A percentile compares a stretch with the other conserved stretches of the same genome.
phyloP scores from a whole-genome alignment of 2,329 filamentous ascomycete species.

The Clonostachys rosea region DNA sequence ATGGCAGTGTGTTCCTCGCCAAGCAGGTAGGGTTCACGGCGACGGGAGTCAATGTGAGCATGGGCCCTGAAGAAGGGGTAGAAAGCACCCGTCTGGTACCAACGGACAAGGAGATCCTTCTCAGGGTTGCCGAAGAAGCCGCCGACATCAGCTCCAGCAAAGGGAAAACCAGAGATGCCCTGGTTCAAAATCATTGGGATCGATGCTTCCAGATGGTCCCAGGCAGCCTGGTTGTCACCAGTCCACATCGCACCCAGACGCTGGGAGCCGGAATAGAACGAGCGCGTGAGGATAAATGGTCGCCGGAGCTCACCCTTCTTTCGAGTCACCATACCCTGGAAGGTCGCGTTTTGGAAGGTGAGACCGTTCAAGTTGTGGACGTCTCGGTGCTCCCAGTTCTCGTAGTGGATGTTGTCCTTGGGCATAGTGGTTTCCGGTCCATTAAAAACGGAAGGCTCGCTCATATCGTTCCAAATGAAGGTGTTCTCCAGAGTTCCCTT shows the following conservation, averaged over 20 bases:
- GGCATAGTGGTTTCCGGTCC: conserved; percentile 98
- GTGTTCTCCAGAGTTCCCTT: conserved; percentile 82
- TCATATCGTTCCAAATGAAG: conserved; percentile 99
- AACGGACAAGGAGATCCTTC: conserved; percentile 84
- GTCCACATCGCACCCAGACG: conserved; percentile 97
- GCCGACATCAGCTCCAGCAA: conserved; percentile 91
- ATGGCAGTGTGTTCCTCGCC: conserved; percentile 82
- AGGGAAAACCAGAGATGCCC: conserved; percentile 89
- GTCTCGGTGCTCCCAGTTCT: conserved; percentile 93
- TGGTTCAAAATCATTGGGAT: conserved; percentile 93
- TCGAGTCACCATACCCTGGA: conserved; percentile 75
- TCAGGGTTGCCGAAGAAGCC: conserved; percentile 98
- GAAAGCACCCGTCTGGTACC: conserved; percentile 96
- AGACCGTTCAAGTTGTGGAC: conserved; percentile 94
- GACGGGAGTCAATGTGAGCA: conserved; percentile 92
- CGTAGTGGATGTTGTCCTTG: conserved; percentile 92
- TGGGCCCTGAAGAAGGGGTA: conserved; percentile 98
- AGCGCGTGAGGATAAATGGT: conserved; percentile 88
- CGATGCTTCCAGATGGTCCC: conserved; percentile 84
- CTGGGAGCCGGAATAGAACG: conserved; percentile 89
- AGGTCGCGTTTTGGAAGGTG: conserved; percentile 94
- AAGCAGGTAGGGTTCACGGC: conserved; percentile 86
- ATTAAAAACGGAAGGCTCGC: conserved; percentile 98
- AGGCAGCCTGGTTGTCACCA: conserved; percentile 91
- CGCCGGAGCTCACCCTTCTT: conserved; percentile 81